phyloP scores from a whole-genome alignment of 73 alveolate genomes.

The Tetrahymena borealis region DNA sequence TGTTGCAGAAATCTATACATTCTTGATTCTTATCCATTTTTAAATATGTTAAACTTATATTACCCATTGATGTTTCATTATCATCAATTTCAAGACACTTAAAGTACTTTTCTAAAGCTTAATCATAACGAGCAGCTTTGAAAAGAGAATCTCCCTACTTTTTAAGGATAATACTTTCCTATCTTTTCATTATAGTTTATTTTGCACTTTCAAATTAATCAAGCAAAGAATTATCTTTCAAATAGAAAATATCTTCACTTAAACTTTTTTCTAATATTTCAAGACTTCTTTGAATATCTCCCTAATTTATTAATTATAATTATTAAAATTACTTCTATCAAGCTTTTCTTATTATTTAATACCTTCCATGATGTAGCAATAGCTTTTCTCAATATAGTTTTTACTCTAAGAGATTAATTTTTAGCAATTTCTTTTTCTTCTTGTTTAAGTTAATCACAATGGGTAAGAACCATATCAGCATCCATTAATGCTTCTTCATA shows the following conservation, averaged over 20 bases:
- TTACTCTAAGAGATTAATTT: not conserved
- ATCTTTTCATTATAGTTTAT: not conserved
- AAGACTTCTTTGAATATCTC: conserved; percentile 16
- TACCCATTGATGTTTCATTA: conserved; percentile 17
- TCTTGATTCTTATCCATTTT: not conserved
- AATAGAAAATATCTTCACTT: not conserved
- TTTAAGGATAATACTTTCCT: not conserved
- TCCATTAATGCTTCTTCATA: conserved; percentile 27
- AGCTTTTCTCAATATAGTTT: not conserved
- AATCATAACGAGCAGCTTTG: not conserved
- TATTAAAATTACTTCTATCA: not conserved
- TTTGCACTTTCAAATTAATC: not conserved
- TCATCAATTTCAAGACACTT: conserved; percentile 3
- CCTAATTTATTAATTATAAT: not conserved
- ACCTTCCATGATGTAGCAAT: not conserved
- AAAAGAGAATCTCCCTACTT: conserved; percentile 19
- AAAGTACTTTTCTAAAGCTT: conserved; percentile 1
- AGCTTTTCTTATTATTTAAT: not conserved
- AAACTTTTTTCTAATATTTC: not conserved
- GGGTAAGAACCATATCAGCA: conserved; percentile 8
- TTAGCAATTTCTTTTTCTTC: conserved; percentile 2
- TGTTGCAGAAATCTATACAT: not conserved
- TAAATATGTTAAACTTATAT: conserved; percentile 9
- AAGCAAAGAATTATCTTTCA: not conserved
- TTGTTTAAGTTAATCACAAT: not conserved